Evolutionary conservation across 495 filamentous ascomycete genomes (phyloP), one percentile per base, ranked within the genome.

Genomic region (Bombardia bombarda): DNA sequence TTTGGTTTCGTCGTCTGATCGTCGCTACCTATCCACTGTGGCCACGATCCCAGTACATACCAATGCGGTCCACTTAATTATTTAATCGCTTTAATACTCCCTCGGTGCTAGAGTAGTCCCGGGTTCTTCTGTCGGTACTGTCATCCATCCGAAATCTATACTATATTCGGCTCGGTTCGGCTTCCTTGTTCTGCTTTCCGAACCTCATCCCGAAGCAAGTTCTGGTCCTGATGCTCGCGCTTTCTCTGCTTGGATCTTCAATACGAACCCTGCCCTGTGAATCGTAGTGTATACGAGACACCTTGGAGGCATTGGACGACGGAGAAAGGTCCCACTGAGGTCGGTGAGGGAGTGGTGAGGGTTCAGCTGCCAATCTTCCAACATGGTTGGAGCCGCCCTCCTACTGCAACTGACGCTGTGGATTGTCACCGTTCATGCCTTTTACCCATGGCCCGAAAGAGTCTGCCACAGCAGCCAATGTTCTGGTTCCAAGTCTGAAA

Each of bases 321-420:
- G 26, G 35, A 17, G n/a, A n/a, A 5, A 14, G n/a, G n/a, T 4
- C 32, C n/a, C n/a, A n/a, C n/a, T n/a, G n/a, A n/a, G n/a, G n/a
- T 40, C 37, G 48, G 49, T 47, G 54, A 34, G 54, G 53, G 51
- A 52, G 51, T 41, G 53, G 54, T 49, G 55, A 52, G 46, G 49
- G 18, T 45, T 42, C 19, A 38, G 47, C 26, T 35, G 53, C 17
- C 22, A 44, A 8, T 37, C 32, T 26, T 45, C 56, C 66, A 70
- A 55, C 32, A 72, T 72, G 68, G 47, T 57, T 51, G 47, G 45
- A 42, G 48, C 38, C 44, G 50, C 51, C 13, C 25, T 58, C 39
- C 47, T 64, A 23, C 41, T 70, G 31, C 62, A 65, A 54, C 52
- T 72, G 32, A 58, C 65, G 39, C 43, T 70, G 55, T 70, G 66